Evolutionary conservation across 2,329 filamentous ascomycete genomes (phyloP).

Genomic region (Cadophora gregata): DNA sequence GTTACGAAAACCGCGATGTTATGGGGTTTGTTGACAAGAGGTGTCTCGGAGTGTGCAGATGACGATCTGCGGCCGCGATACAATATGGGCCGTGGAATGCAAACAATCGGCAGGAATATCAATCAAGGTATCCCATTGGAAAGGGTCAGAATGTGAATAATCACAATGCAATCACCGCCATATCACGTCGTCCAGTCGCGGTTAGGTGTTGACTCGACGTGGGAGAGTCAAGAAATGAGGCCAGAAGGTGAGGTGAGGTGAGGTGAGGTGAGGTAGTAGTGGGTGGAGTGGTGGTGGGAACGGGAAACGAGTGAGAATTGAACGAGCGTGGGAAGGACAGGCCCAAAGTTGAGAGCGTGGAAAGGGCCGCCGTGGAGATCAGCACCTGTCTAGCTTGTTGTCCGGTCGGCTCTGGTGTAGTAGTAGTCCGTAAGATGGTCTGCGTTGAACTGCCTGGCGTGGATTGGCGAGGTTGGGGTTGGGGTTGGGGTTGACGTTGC

Average conservation of each 20-base stretch:
- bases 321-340: neutral
- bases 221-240: neutral
- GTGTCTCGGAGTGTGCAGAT: constrained; percentile 25
- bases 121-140: constrained; percentile 41
- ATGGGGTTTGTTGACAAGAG: constrained; percentile 16
- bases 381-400: constrained; percentile 13
- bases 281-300: neutral
- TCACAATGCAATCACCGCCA: constrained; percentile 33
- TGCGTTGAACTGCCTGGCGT: neutral
- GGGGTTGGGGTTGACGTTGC: constrained; percentile 6
- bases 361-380: constrained; percentile 12
- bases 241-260: constrained; percentile 13
- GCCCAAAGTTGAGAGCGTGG: neutral
- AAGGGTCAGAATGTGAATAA: constrained; percentile 24
- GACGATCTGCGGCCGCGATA: constrained; percentile 21
- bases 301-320: neutral
- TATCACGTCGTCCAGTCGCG: constrained; percentile 17
- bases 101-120: constrained; percentile 33
- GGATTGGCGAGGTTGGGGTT: no score
- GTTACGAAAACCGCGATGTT: constrained; percentile 10
- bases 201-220: neutral
- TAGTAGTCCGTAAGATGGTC: no score
- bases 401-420: constrained; percentile 5
- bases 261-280: constrained; percentile 14
- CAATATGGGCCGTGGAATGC: constrained; percentile 29